phyloP scores from a whole-genome alignment of 2,329 filamentous ascomycete genomes.

The Thyridium curvatum region DNA sequence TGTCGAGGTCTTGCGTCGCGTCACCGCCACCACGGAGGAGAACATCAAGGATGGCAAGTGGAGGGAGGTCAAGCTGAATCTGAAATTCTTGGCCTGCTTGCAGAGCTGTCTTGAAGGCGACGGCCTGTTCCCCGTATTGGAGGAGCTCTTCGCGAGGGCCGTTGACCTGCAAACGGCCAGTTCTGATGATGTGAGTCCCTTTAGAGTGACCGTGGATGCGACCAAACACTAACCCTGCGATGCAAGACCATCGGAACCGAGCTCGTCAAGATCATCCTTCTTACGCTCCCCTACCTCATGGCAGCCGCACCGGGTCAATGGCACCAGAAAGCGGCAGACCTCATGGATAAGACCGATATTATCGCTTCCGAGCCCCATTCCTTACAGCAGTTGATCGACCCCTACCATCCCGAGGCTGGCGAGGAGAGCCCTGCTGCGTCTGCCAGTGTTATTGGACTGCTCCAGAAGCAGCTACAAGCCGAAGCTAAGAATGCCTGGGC shows the following conservation, averaged over 20 bases:
- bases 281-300: slow-evolving; percentile 89
- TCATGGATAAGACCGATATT: slow-evolving; percentile 92
- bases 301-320: slow-evolving; percentile 64
- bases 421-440: slow-evolving; percentile 58
- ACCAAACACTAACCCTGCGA: not conserved
- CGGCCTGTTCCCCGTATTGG: slow-evolving; percentile 76
- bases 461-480: slow-evolving; percentile 78
- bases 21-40: slow-evolving; percentile 56
- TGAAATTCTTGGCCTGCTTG: slow-evolving; percentile 85
- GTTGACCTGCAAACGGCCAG: slow-evolving; percentile 89
- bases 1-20: slow-evolving; percentile 60
- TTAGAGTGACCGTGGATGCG: not conserved
- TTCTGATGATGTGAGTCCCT: slow-evolving; percentile 73
- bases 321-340: slow-evolving; percentile 65
- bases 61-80: slow-evolving; percentile 83
- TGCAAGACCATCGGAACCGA: slow-evolving; percentile 65
- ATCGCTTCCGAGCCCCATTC: slow-evolving; percentile 85
- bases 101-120: slow-evolving; percentile 76
- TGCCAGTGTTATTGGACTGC: slow-evolving; percentile 66
- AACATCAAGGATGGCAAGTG: slow-evolving; percentile 70
- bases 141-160: slow-evolving; percentile 87
- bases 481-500: slow-evolving; percentile 74
- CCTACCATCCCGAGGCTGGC: slow-evolving; percentile 63
- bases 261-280: slow-evolving; percentile 91
- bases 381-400: slow-evolving; percentile 79